Percentiles rank a stretch among this genome's conserved stretches.
phyloP scores from a whole-genome alignment of 345 rosid species.

The Luvunga scandens region DNA sequence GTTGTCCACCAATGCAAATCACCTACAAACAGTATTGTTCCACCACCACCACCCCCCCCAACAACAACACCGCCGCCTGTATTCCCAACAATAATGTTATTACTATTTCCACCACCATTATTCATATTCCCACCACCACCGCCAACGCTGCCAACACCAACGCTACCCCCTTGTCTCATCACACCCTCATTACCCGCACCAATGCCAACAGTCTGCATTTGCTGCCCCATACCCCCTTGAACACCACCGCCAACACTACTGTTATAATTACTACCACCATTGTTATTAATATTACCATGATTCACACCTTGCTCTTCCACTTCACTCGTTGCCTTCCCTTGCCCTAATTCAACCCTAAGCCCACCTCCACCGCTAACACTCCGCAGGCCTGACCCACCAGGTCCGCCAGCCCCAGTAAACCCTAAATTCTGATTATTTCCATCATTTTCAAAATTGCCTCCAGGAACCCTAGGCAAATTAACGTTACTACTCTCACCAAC shows the following conservation, averaged over 20 bases:
- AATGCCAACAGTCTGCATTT: slow-evolving; percentile 16
- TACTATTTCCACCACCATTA: slow-evolving; percentile 29
- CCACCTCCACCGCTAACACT: slow-evolving; percentile 45
- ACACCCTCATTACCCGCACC: slow-evolving; percentile 36
- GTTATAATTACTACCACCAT: background rate
- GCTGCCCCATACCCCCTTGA: slow-evolving; percentile 31
- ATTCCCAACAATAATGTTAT: slow-evolving; percentile 19
- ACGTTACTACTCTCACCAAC: slow-evolving; percentile 35
- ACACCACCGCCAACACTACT: slow-evolving; percentile 7
- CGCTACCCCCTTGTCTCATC: slow-evolving; percentile 38
- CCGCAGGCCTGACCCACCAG: slow-evolving; percentile 26
- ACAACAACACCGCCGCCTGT: slow-evolving; percentile 21
- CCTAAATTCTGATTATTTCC: slow-evolving; percentile 22
- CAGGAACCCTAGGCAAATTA: slow-evolving; percentile 30
- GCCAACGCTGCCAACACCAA: background rate
- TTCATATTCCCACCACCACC: slow-evolving; percentile 32
- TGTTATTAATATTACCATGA: slow-evolving; percentile 8
- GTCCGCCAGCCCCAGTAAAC: slow-evolving; percentile 32
- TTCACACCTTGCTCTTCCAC: slow-evolving; percentile 35
- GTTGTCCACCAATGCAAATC: slow-evolving; percentile 97
- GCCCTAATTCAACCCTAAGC: slow-evolving; percentile 61
- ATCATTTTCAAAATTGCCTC: slow-evolving; percentile 30
- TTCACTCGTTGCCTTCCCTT: slow-evolving; percentile 27
- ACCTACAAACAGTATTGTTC: slow-evolving; percentile 70
- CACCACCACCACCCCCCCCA: slow-evolving; percentile 39